Conservation (phyloP, 345 rosid species). For the Angophora floribunda region DNA sequence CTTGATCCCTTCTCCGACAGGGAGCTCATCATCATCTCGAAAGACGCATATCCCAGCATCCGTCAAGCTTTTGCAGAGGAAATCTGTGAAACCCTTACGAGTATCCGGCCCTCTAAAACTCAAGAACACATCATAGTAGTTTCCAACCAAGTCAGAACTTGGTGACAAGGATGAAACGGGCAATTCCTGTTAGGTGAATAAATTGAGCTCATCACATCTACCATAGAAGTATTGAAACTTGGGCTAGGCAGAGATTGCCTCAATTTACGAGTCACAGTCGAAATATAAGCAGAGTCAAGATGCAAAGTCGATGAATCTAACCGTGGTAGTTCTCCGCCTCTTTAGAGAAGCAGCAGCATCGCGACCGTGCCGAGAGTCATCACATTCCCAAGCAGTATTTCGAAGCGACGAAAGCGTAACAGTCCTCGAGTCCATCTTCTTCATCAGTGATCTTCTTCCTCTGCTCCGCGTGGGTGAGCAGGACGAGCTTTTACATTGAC, state of each 20-base stretch:
- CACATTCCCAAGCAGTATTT: background rate
- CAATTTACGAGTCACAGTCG: too few relatives aligned
- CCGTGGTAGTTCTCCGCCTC: background rate
- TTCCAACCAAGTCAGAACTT: background rate
- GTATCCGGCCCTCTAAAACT: background rate
- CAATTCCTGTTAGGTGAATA: background rate
- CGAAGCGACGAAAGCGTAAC: background rate
- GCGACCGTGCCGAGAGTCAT: background rate
- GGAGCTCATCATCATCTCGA: background rate
- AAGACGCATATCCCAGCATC: background rate
- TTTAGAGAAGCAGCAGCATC: background rate
- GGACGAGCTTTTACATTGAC: background rate
- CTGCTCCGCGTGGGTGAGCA: background rate
- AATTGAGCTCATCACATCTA: background rate
- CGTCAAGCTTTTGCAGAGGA: background rate
- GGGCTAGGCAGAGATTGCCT: too few relatives aligned
- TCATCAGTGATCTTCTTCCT: background rate
- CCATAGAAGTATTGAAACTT: too few relatives aligned
- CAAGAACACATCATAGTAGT: background rate
- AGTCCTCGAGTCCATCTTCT: background rate
- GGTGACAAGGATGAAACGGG: rapidly evolving
- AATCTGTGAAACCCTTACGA: background rate
- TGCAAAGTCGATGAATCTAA: background rate
- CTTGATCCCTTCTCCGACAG: background rate
- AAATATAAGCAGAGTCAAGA: background rate